These are phyloP conservation scores for Odontarrhena argentea DNA, from an alignment of 345 rosid genomes.

Conservation along the genomic window DNA sequence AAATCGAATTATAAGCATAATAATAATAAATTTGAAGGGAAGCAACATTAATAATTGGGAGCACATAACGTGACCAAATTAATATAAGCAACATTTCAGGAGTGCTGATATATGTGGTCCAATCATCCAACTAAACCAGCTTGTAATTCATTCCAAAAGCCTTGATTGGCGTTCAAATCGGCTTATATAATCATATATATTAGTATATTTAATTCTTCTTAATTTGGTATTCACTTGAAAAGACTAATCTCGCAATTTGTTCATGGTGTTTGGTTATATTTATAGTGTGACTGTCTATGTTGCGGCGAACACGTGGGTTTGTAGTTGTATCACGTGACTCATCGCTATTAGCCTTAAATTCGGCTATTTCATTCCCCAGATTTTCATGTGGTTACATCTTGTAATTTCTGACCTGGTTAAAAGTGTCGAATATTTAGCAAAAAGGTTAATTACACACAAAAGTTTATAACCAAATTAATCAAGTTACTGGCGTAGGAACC, in stretches of 20 bases:
- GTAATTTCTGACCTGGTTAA: not conserved
- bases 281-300: conserved; percentile 35
- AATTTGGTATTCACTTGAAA: not conserved
- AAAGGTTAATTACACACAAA: too few species aligned
- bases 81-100: conserved; percentile 30
- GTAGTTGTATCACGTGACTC: conserved; percentile 26
- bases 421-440: too few species aligned
- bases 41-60: conserved; percentile 9
- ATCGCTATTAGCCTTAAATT: conserved; percentile 29
- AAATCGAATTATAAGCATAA: conserved; percentile 19
- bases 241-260: not conserved
- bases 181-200: not conserved
- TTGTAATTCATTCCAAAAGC: not conserved
- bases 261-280: not conserved
- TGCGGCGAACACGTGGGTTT: conserved; percentile 36
- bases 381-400: conserved; percentile 32
- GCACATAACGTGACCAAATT: conserved; percentile 31
- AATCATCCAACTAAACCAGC: conserved; percentile 8
- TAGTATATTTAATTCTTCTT: not conserved
- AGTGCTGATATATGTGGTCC: conserved; percentile 33
- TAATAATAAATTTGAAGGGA: too few species aligned
- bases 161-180: not conserved
- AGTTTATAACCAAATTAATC: too few species aligned
- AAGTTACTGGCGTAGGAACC: not conserved
- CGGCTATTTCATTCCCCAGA: conserved; percentile 19